A percentile compares a stretch with the other conserved stretches of the same genome.
These are phyloP conservation scores for Polygonum maritimum DNA, from an alignment of 148 eudicot species.

Conservation along the genomic window DNA sequence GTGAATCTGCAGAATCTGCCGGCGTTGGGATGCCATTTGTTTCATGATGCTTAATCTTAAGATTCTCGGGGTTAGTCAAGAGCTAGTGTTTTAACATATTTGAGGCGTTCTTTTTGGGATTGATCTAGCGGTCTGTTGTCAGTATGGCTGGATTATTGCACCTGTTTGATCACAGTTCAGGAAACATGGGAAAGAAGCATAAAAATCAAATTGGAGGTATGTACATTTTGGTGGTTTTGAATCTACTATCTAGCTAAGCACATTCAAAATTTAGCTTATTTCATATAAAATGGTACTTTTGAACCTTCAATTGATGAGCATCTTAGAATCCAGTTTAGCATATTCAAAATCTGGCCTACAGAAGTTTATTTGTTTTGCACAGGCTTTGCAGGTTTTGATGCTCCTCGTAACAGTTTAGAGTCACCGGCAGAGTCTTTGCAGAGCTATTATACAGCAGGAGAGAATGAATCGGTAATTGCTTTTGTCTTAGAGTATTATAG, in stretches of 20 bases:
- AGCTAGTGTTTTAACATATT: background rate
- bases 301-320: background rate
- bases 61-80: background rate
- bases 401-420: conserved; percentile 92
- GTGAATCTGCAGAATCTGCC: background rate
- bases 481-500: background rate
- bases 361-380: background rate
- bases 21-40: background rate
- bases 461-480: conserved; percentile 38
- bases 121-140: background rate
- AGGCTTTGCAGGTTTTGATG: conserved; percentile 50
- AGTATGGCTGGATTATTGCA: conserved; percentile 6
- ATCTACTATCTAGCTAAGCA: no score
- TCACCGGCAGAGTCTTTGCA: conserved; percentile 41
- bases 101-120: background rate
- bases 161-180: conserved; percentile 7
- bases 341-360: background rate
- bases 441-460: conserved; percentile 30
- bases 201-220: conserved; percentile 5
- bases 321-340: background rate
- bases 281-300: background rate
- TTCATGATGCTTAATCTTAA: background rate
- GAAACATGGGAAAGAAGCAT: conserved; percentile 3
- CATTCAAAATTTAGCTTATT: no score
- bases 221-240: background rate